These are phyloP conservation scores for Chlorella vulgaris DNA, from an alignment of 139 green algal species.

Conservation along the genomic window DNA sequence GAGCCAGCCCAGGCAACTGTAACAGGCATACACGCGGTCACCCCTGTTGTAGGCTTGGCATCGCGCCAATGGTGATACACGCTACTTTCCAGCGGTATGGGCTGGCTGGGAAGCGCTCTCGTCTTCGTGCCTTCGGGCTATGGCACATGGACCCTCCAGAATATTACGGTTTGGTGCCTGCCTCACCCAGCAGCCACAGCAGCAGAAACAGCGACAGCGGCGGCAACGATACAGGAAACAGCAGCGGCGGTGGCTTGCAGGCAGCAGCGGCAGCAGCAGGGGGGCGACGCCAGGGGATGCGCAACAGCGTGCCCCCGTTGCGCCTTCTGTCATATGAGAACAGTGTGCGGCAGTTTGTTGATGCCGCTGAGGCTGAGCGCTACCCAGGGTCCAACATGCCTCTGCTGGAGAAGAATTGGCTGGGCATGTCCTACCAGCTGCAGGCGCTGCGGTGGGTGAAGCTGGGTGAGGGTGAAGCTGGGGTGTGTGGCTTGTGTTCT, in stretches of 20 bases:
- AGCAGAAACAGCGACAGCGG: too few relatives aligned
- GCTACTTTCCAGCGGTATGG: constrained; percentile 15
- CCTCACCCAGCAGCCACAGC: too few relatives aligned
- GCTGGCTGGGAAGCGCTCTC: not conserved
- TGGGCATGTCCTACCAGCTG: constrained; percentile 19
- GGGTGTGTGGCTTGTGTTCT: not conserved
- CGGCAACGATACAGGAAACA: not conserved
- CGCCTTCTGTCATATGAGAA: not conserved
- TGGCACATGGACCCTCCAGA: not conserved
- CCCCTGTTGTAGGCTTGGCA: constrained; percentile 13
- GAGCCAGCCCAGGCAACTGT: too few relatives aligned
- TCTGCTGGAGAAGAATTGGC: constrained; percentile 20
- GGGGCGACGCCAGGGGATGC: not conserved
- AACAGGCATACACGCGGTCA: too few relatives aligned
- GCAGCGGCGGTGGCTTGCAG: not conserved
- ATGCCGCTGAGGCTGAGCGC: not conserved
- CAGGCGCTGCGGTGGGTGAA: not conserved
- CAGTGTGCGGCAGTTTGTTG: not conserved
- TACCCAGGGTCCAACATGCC: constrained; percentile 1
- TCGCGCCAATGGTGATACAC: constrained; percentile 10
- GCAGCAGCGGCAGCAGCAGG: not conserved
- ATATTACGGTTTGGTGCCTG: not conserved
- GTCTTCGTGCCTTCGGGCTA: constrained; percentile 14
- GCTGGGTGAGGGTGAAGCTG: not conserved
- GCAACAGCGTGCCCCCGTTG: not conserved